phyloP scores from a whole-genome alignment of 345 rosid species.

The Xanthoceras sorbifolium region DNA sequence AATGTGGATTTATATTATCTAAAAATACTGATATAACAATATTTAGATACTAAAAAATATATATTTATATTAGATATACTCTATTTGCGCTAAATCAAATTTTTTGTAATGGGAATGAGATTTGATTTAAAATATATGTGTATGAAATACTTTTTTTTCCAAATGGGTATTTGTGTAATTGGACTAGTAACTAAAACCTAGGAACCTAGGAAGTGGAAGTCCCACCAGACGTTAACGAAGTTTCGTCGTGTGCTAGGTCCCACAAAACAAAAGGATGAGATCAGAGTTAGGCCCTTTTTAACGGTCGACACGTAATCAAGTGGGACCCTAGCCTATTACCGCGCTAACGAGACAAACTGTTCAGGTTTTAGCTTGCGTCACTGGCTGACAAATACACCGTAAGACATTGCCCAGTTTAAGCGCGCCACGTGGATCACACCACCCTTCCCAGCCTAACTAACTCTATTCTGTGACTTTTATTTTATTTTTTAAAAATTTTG shows the following conservation, averaged over 20 bases:
- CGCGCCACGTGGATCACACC: slow-evolving; percentile 16
- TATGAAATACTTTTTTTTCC: no score
- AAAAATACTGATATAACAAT: no score
- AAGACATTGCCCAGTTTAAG: background rate
- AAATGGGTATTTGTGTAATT: background rate
- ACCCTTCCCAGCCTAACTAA: no score
- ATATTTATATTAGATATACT: no score
- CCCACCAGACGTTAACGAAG: background rate
- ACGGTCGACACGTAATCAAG: slow-evolving; percentile 41
- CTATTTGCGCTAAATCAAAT: no score
- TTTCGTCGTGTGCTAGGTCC: background rate
- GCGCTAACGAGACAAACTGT: slow-evolving; percentile 22
- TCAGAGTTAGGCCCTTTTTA: slow-evolving; percentile 29
- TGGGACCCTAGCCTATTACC: slow-evolving; percentile 16
- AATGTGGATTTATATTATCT: no score
- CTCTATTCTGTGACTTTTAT: no score
- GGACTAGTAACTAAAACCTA: background rate
- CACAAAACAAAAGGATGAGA: slow-evolving; percentile 17
- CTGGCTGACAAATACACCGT: background rate
- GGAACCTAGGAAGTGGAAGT: background rate
- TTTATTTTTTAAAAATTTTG: no score
- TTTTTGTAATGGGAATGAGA: no score
- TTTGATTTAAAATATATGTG: no score
- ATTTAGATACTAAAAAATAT: no score
- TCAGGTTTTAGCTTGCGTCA: slow-evolving; percentile 30